Evolutionary conservation across 495 filamentous ascomycete species (phyloP), one percentile per base, ranked within the genome.

Genomic region (Evernia prunastri): DNA sequence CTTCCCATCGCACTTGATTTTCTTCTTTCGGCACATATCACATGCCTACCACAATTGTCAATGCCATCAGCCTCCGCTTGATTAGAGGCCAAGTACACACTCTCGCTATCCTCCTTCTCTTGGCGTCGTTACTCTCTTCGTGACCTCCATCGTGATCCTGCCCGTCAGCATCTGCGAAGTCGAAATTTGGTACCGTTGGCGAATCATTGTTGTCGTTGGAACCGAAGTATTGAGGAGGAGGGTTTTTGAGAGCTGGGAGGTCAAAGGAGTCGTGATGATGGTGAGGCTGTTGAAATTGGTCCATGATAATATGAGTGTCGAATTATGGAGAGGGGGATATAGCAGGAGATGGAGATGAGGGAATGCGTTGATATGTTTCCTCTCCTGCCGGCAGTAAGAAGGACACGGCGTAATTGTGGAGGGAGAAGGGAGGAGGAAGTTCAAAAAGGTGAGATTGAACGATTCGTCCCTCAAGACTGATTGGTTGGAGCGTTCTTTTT

Each of bases 21-120:
- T 98, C 81, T 97, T 98, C 78, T 96, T 97, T 67, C 94, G 85
- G 72, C 94, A 98, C 93, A 97, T 96, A 72, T 98, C 94, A 80
- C 94, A 98, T 58, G 94, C 94, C 90, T 93, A 73, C 45, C 25
- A 43, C 31, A 40, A 43, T 37, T 64, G 70, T 76, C 63, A 74
- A 70, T 68, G 37, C 59, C 60, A 59, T 64, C 25, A 56, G 18
- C 57, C 15, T 20, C 20, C 4, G 10, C 40, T 57, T n/a, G 20
- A n/a, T 23, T 56, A 35, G 31, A 40, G 31, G 39, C 15, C 23
- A 23, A 54, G 18, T 74, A 79, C 79, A 74, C 78, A 92, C 90
- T 80, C 92, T 86, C 35, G 94, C 92, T 69, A 98, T 98, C 67
- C 94, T 86, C 75, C 94, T 84, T 75, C 94, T 82, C 80, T 98